These are phyloP conservation scores for Annona cherimola DNA, from an alignment of 164 flowering plant species.

Conservation along the genomic window DNA sequence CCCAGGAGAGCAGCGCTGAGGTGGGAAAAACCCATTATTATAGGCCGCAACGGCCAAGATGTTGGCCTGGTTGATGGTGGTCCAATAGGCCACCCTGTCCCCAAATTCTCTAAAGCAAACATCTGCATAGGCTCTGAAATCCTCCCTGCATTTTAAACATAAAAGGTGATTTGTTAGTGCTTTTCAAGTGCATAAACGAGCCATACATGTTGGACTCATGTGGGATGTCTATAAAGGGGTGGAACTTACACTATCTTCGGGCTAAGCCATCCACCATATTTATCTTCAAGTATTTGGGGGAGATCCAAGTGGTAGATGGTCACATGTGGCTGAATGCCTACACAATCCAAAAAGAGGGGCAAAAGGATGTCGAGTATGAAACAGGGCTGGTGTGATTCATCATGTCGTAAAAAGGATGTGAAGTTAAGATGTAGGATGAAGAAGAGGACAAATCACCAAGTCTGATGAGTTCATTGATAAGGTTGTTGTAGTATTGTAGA, in stretches of 20 bases:
- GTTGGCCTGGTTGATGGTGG: conserved; percentile 46
- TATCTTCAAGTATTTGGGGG: conserved; percentile 14
- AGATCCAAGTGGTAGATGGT: conserved; percentile 12
- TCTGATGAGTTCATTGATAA: conserved; percentile 15
- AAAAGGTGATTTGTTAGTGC: background rate
- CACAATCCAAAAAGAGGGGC: background rate
- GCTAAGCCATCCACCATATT: conserved; percentile 10
- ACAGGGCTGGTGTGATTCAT: no score
- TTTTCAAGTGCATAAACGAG: background rate
- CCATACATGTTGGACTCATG: background rate
- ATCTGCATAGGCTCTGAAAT: conserved; percentile 39
- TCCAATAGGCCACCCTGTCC: conserved; percentile 51
- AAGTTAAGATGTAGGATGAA: background rate
- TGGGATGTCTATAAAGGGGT: background rate
- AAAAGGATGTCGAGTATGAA: background rate
- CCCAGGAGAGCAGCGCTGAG: conserved; percentile 14
- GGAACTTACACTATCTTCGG: conserved; percentile 7
- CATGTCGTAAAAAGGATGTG: no score
- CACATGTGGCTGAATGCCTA: conserved; percentile 13
- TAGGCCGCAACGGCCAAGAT: conserved; percentile 17
- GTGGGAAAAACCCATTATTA: conserved; percentile 26
- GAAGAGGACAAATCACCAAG: conserved; percentile 6
- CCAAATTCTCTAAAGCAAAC: conserved; percentile 44
- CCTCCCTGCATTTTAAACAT: conserved; percentile 17
- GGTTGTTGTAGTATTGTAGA: conserved; percentile 16